Percentiles rank a stretch among this genome's conserved stretches.
Conservation (phyloP, 129 eudicot genomes). For the Solidago caesia region DNA sequence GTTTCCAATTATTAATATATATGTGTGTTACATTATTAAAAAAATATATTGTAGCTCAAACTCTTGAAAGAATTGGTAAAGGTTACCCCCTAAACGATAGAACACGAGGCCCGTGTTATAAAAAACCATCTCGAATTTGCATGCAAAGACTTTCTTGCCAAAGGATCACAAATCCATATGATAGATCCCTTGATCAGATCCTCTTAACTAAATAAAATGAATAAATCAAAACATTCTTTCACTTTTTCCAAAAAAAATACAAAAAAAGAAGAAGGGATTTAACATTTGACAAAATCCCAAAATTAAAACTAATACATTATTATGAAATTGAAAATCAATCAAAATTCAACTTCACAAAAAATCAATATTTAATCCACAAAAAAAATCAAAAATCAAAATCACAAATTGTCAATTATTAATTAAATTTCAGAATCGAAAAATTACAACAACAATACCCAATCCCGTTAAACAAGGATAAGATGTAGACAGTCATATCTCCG, state of each 20-base stretch:
- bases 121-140: neutral
- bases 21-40: neutral
- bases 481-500: too few relatives aligned
- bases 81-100: neutral
- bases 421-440: too few relatives aligned
- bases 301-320: too few relatives aligned
- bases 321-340: too few relatives aligned
- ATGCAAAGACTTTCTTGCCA: neutral
- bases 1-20: too few relatives aligned
- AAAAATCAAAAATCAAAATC: neutral
- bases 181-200: neutral
- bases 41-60: constrained; percentile 8
- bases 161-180: neutral
- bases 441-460: too few relatives aligned
- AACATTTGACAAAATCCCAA: too few relatives aligned
- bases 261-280: too few relatives aligned
- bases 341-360: neutral
- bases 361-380: neutral
- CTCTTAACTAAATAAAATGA: neutral
- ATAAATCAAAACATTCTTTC: neutral
- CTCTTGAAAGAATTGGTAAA: neutral
- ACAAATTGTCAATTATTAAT: too few relatives aligned
- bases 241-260: neutral
- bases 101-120: neutral
- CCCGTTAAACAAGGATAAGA: too few relatives aligned